Base-by-base conservation (phyloP, 2,329 filamentous ascomycete genomes). In the Sporothrix phasma region DNA sequence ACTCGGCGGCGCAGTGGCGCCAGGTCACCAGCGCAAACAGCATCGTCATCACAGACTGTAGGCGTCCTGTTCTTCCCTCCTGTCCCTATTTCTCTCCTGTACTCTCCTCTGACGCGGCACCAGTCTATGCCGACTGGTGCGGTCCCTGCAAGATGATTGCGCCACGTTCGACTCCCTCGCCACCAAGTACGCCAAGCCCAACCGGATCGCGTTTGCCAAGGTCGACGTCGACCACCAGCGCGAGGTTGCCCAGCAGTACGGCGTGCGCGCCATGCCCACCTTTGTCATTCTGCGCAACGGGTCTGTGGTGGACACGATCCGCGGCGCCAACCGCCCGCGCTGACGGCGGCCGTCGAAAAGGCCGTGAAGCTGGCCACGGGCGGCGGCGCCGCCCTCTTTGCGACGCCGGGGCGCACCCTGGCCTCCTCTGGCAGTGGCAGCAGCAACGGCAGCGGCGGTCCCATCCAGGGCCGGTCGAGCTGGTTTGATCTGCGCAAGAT, bases 111-210 rank as follows among this genome's bases (percentile, higher is more conserved):
- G 45, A 54, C 66, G 49, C 66, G 41, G 60, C n/a, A 53, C 41
- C 24, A 95, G 91, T 97, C 81, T 95, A 94, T 73, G 93, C 93
- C 75, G 89, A 95, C 77, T 96, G 91, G 90, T 97, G 92, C 75
- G 89, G 88, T 64, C 92, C 93, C 72, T 97, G 92, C 84, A 95
- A 95, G 78, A 84, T 88, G 73, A 95, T 97, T 69, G 90, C 90
- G 59, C 93, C 93, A 84, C 89, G 64, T 97, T 95, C 76, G 90
- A 96, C 73, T 85, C 88, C 70, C 86, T 97, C 65, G 85, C 92
- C 56, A 81, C 82, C 65, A 88, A 93, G 74, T 85, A 94, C 72
- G 87, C 91, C 58, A 87, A 91, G 69, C 87, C 91, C 17, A 88
- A 88, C 72, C 87, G 86, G 73, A 88, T 97, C 71, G 89, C 90